phyloP scores from a whole-genome alignment of 805 yeast genomes.

The Millerozyma miso region DNA sequence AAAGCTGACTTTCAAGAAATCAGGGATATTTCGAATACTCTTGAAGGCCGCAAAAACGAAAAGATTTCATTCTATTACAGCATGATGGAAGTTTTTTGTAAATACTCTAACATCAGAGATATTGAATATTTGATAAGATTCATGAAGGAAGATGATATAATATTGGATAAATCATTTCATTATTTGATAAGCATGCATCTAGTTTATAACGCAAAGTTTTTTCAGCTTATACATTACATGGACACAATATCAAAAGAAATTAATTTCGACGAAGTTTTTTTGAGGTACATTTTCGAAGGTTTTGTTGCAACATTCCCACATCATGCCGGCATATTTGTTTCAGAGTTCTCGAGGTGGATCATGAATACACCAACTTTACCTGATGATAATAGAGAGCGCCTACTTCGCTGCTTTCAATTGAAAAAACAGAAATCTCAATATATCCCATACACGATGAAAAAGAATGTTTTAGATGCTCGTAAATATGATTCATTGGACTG shows the following conservation, averaged over 20 bases:
- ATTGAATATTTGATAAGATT: constrained; percentile 22
- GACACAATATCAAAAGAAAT: constrained; percentile 10
- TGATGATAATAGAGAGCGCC: constrained; percentile 7
- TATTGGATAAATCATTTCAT: constrained; percentile 16
- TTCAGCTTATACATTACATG: constrained; percentile 24
- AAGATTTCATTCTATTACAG: constrained; percentile 20
- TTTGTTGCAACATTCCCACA: constrained; percentile 33
- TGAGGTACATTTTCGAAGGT: constrained; percentile 24
- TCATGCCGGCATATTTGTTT: constrained; percentile 20
- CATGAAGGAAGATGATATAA: constrained; percentile 22
- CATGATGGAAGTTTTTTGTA: constrained; percentile 25
- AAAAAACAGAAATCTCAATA: constrained; percentile 19
- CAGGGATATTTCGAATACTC: constrained; percentile 12
- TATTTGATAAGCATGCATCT: constrained; percentile 23
- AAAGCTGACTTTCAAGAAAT: constrained; percentile 21
- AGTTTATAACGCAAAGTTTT: constrained; percentile 22
- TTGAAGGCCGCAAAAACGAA: constrained; percentile 7
- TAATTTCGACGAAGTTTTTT: constrained; percentile 19
- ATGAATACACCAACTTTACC: constrained; percentile 6
- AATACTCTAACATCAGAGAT: constrained; percentile 22
- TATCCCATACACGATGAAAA: constrained; percentile 21
- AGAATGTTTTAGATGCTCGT: constrained; percentile 10
- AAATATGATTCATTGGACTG: constrained; percentile 24
- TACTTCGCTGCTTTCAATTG: constrained; percentile 14
- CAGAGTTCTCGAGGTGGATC: constrained; percentile 12